Conservation (phyloP, 164 flowering plant genomes). For the Vitis cinerea region DNA sequence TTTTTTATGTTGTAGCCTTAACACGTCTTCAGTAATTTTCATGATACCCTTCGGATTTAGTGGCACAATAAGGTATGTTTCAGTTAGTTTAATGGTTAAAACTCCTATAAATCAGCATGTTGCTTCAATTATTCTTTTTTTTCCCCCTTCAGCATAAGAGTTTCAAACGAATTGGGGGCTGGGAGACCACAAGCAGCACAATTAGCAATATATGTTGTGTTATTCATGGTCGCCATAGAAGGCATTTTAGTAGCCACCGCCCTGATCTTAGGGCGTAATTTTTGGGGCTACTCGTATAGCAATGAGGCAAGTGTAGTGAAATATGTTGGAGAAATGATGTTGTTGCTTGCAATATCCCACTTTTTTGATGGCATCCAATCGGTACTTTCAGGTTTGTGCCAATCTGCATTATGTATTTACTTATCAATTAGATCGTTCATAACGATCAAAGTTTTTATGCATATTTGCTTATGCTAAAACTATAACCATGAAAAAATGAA, state of each 20-base stretch:
- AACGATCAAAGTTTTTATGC: background rate
- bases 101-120: too few species aligned
- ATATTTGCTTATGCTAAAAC: too few species aligned
- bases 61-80: conserved; percentile 32
- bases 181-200: conserved; percentile 29
- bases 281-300: conserved; percentile 33
- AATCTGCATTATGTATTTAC: too few species aligned
- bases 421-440: background rate
- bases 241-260: conserved; percentile 18
- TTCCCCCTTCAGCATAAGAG: conserved; percentile 23
- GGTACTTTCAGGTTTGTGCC: conserved; percentile 26
- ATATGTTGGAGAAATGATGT: conserved; percentile 27
- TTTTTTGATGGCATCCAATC: conserved; percentile 32
- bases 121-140: background rate
- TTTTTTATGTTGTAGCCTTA: conserved; percentile 21
- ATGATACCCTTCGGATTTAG: conserved; percentile 38
- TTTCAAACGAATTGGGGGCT: conserved; percentile 48
- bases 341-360: conserved; percentile 23
- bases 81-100: too few species aligned
- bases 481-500: too few species aligned
- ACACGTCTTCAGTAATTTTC: conserved; percentile 24
- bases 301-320: conserved; percentile 21
- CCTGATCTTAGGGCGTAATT: conserved; percentile 15
- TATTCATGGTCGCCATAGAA: conserved; percentile 17
- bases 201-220: conserved; percentile 22